phyloP scores from a whole-genome alignment of 2,329 filamentous ascomycete genomes.

The Exserohilum rostratum region DNA sequence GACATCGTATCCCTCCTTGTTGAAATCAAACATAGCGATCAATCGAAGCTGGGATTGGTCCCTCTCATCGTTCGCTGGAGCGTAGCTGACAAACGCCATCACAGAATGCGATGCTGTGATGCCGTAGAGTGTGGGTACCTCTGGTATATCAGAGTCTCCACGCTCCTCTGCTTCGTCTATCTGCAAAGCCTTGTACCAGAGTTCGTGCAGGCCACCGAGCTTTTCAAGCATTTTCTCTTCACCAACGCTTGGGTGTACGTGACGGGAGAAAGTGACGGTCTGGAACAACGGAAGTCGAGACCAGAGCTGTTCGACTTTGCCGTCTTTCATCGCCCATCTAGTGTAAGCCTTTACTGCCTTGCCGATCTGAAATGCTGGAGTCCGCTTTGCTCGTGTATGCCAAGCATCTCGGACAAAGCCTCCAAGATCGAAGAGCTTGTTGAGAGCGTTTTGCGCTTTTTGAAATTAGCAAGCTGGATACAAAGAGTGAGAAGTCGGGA shows the following conservation, averaged over 20 bases:
- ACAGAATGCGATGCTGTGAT: slow-evolving; percentile 61
- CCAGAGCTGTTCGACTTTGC: slow-evolving; percentile 47
- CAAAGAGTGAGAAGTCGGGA: not conserved
- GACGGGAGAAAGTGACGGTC: slow-evolving; percentile 50
- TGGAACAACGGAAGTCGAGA: slow-evolving; percentile 54
- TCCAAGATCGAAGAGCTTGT: slow-evolving; percentile 58
- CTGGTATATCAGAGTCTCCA: slow-evolving; percentile 15
- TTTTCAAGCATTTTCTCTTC: slow-evolving; percentile 53
- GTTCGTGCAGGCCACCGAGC: slow-evolving; percentile 51
- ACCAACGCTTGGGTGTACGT: slow-evolving; percentile 48
- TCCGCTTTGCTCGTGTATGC: slow-evolving; percentile 46
- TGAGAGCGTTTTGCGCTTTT: slow-evolving; percentile 58
- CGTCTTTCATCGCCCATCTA: slow-evolving; percentile 61
- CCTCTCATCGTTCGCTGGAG: slow-evolving; percentile 42
- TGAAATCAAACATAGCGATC: slow-evolving; percentile 62
- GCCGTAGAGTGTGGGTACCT: slow-evolving; percentile 59
- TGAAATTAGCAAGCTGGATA: slow-evolving; percentile 14
- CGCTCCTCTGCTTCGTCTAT: slow-evolving; percentile 18
- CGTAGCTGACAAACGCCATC: slow-evolving; percentile 59
- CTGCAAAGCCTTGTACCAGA: slow-evolving; percentile 50
- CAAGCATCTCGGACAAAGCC: slow-evolving; percentile 59
- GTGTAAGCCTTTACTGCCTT: slow-evolving; percentile 56
- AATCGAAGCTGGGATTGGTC: slow-evolving; percentile 41
- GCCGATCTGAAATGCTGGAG: slow-evolving; percentile 48
- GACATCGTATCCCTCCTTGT: slow-evolving; percentile 60